phyloP scores from a whole-genome alignment of 148 eudicot species.

The Rheum nobile region DNA sequence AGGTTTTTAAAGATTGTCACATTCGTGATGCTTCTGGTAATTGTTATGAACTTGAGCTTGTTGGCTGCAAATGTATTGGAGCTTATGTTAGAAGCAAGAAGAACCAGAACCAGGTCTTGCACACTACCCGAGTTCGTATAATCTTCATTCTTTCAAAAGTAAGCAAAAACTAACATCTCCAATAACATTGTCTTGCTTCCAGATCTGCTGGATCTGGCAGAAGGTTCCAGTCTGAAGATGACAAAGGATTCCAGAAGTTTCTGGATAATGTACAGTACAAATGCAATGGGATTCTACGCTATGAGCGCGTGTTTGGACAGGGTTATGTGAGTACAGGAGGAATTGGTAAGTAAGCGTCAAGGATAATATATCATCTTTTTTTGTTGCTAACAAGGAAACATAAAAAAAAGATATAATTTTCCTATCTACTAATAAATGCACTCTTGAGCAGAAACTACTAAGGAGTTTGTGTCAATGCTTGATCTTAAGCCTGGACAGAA shows the following conservation, averaged over 20 bases:
- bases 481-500: slow-evolving; percentile 90
- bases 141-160: no score
- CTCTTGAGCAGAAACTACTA: slow-evolving; percentile 75
- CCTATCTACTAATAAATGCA: no score
- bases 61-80: slow-evolving; percentile 92
- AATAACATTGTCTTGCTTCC: slow-evolving; percentile 19
- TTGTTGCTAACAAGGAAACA: no score
- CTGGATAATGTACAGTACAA: slow-evolving; percentile 92
- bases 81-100: slow-evolving; percentile 94
- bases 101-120: slow-evolving; percentile 86
- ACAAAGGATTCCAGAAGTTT: slow-evolving; percentile 79
- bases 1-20: slow-evolving; percentile 83
- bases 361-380: no score
- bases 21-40: slow-evolving; percentile 47
- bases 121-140: neutral
- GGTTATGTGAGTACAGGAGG: slow-evolving; percentile 99
- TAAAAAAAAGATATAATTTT: no score
- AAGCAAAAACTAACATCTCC: no score
- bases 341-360: slow-evolving; percentile 67
- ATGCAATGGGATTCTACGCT: slow-evolving; percentile 73
- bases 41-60: slow-evolving; percentile 69
- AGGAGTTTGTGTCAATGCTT: slow-evolving; percentile 74
- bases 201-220: slow-evolving; percentile 98
- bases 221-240: slow-evolving; percentile 71
- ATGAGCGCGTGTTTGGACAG: slow-evolving; percentile 82